Evolutionary conservation across 805 yeast genomes (phyloP).

Genomic region (Cyberlindnera maritima): DNA sequence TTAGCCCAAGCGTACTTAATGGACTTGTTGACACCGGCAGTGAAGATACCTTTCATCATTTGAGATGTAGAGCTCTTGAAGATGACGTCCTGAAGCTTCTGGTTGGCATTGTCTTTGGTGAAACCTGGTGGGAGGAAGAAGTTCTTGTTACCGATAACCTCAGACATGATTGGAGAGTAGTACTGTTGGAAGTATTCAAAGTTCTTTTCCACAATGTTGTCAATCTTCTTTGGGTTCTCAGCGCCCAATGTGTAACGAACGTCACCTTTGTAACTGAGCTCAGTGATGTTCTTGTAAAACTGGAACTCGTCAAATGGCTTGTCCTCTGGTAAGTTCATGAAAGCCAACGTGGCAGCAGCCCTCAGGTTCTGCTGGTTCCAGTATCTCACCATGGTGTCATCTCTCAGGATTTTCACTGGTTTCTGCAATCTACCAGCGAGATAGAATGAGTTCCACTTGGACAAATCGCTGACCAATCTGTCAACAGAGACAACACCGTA

Average conservation of each 20-base stretch:
- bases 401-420: conserved; percentile 77
- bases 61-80: conserved; percentile 70
- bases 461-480: conserved; percentile 61
- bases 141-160: conserved; percentile 32
- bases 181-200: conserved; percentile 62
- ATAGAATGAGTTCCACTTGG: conserved; percentile 84
- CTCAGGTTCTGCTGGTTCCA: conserved; percentile 75
- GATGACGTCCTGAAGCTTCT: conserved; percentile 52
- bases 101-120: conserved; percentile 34
- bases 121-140: conserved; percentile 38
- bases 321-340: conserved; percentile 32
- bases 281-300: conserved; percentile 74
- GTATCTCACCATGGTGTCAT: conserved; percentile 58
- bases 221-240: conserved; percentile 86
- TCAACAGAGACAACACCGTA: conserved; percentile 81
- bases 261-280: conserved; percentile 86
- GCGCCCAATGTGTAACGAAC: conserved; percentile 83
- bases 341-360: conserved; percentile 68
- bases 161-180: conserved; percentile 59
- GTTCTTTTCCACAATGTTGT: conserved; percentile 82
- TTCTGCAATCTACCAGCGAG: conserved; percentile 92
- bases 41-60: conserved; percentile 75
- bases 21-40: conserved; percentile 79
- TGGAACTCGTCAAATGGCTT: conserved; percentile 52
- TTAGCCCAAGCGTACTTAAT: conserved; percentile 77